phyloP scores from a whole-genome alignment of 371 early-diverging fungal genomes.

The Saksenaea oblongispora region DNA sequence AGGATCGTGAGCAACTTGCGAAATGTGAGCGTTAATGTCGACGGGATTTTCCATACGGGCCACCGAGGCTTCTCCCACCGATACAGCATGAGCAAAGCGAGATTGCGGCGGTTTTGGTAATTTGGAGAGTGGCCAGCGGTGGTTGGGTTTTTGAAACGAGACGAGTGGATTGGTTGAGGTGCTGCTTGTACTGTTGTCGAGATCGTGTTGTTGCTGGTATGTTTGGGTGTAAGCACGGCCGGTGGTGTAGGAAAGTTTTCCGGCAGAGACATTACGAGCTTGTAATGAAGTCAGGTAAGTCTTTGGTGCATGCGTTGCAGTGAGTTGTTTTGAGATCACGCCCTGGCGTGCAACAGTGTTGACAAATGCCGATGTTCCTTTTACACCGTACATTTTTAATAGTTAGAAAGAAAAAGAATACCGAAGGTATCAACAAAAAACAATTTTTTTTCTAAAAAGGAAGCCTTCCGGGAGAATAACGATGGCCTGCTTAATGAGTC shows the following conservation, averaged over 20 bases:
- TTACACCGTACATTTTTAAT: constrained; percentile 44
- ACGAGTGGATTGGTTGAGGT: constrained; percentile 12
- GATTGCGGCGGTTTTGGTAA: constrained; percentile 8
- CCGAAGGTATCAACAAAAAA: neutral
- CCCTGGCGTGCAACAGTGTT: constrained; percentile 48
- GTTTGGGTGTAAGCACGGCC: constrained; percentile 30
- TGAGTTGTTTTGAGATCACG: constrained; percentile 43
- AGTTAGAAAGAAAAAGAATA: constrained; percentile 6
- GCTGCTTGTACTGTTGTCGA: neutral
- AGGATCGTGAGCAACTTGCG: constrained; percentile 24
- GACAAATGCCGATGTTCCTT: constrained; percentile 43
- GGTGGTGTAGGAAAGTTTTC: constrained; percentile 48
- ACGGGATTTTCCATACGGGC: constrained; percentile 14
- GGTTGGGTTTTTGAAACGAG: neutral
- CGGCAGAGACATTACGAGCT: constrained; percentile 43
- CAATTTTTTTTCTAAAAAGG: neutral
- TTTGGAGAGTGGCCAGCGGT: constrained; percentile 8
- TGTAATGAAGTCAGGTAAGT: constrained; percentile 39
- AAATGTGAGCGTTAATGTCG: constrained; percentile 31
- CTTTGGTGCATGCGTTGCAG: constrained; percentile 30
- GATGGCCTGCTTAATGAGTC: neutral
- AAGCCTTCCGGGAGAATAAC: neutral
- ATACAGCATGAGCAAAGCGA: constrained; percentile 15
- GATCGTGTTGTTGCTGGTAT: constrained; percentile 16
- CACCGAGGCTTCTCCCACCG: constrained; percentile 5